Base-by-base conservation (phyloP, 768 basidiomycete genomes). In the Favolaschia claudopus region DNA sequence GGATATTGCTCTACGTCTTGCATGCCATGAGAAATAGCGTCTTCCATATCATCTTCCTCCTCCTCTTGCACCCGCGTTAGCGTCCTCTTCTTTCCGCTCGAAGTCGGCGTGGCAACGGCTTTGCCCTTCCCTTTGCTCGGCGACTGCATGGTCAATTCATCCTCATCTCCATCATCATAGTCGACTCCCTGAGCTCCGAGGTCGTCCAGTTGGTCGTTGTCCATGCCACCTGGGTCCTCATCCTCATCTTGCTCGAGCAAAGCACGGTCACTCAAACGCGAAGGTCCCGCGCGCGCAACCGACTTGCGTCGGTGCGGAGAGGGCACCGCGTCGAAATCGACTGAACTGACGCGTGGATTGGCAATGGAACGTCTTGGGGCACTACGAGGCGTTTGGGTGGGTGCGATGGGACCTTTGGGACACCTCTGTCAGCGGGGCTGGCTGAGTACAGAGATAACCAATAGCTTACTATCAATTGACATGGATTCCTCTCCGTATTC, bases 401-500 rank as follows among this genome's bases (percentile, higher is more conserved):
- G n/a, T n/a, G n/a, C n/a, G n/a, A n/a, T n/a, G n/a, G n/a, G n/a
- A n/a, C n/a, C n/a, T n/a, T n/a, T n/a, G n/a, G n/a, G n/a, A n/a
- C n/a, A n/a, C n/a, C n/a, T n/a, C n/a, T n/a, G n/a, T n/a, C n/a
- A n/a, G n/a, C n/a, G n/a, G n/a, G n/a, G n/a, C n/a, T n/a, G n/a
- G n/a, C n/a, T n/a, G n/a, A n/a, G n/a, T n/a, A n/a, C n/a, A n/a
- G n/a, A n/a, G n/a, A n/a, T n/a, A n/a, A n/a, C n/a, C n/a, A n/a
- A n/a, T n/a, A n/a, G n/a, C 85, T 72, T 70, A 90, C 90, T 89
- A 64, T 91, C 86, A 29, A 93, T 54, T 44, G 90, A 88, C 91
- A 93, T 92, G 10, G 86, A 88, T 80, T 86, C 85, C 65, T 91
- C 90, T 6, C 88, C 90, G 14, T 58, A 50, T 43, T 83, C 81